phyloP scores from a whole-genome alignment of 1,139 yeast genomes.

The Hyphopichia fennica region DNA sequence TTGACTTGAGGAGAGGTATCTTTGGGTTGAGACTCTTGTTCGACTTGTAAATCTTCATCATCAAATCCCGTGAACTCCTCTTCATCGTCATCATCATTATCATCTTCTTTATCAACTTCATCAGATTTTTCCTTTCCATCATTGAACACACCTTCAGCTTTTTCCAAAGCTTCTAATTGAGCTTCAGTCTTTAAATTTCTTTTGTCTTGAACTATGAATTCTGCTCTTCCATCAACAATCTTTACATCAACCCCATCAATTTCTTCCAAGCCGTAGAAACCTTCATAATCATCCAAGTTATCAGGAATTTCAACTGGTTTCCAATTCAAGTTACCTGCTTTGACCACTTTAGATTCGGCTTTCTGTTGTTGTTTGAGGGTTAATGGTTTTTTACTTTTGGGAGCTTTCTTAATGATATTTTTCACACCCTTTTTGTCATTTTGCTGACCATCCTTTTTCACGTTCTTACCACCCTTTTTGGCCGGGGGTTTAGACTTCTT shows the following conservation, averaged over 20 bases:
- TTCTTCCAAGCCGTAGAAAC: slow-evolving; percentile 90
- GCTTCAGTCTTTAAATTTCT: slow-evolving; percentile 13
- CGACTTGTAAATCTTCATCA: slow-evolving; percentile 14
- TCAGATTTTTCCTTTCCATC: slow-evolving; percentile 11
- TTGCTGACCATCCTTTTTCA: not conserved
- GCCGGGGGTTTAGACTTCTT: not conserved
- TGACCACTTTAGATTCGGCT: slow-evolving; percentile 43
- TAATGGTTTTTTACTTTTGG: slow-evolving; percentile 16
- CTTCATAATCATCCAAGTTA: slow-evolving; percentile 82
- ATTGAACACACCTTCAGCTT: slow-evolving; percentile 8
- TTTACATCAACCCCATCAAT: slow-evolving; percentile 88
- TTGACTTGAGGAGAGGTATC: slow-evolving; percentile 17
- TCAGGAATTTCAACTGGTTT: slow-evolving; percentile 80
- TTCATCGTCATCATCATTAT: slow-evolving; percentile 9
- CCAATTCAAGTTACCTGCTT: slow-evolving; percentile 65
- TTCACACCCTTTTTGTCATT: slow-evolving; percentile 2
- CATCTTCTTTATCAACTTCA: slow-evolving; percentile 12
- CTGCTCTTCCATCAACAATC: slow-evolving; percentile 62
- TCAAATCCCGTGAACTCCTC: slow-evolving; percentile 29
- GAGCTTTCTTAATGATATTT: slow-evolving; percentile 3
- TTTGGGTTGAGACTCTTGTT: slow-evolving; percentile 16
- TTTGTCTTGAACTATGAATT: slow-evolving; percentile 56
- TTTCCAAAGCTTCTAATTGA: slow-evolving; percentile 10
- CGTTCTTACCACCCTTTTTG: not conserved
- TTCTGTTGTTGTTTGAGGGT: slow-evolving; percentile 33